Base-by-base conservation (phyloP, 495 filamentous ascomycete species). In the Delitschia confertaspora region DNA sequence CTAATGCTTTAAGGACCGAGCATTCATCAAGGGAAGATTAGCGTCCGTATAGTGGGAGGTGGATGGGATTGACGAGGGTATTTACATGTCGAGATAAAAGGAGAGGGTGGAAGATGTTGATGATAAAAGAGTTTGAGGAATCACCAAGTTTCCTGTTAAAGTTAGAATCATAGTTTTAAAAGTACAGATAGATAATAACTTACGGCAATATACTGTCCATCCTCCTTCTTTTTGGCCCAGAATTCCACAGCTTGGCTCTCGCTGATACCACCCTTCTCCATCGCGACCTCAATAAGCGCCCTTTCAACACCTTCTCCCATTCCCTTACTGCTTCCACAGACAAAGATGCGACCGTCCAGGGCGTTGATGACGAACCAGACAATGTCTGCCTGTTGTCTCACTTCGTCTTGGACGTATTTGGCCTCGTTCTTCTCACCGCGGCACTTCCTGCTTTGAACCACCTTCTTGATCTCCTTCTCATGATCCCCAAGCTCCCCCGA, bases 341-440 rank as follows among this genome's bases (percentile, higher is more conserved):
- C 91, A 60, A 96, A 98, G 11, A 98, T 78, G 8, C 91, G 74
- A 0, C 91, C 91, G 56, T 98, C 91, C 6, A 95, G 68, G 17
- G 85, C 75, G 61, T 95, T 95, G 66, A 95, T 82, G 38, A 96
- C 83, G 58, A 80, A 88, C 91, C 93, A 98, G 13, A 98, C 91
- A 14, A 96, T 71, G 61, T 98, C 89, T 2, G 87, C 87, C 60
- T 95, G 91, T 29, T 81, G 71, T 14, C 76, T 62, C 3, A 68
- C 61, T 42, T 68, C 65, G 35, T 68, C 65, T 35, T 68, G 65
- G 4, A 68, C 65, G 43, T 68, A 68, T 38, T 59, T 60, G 13
- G 60, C 58, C 24, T 59, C 60, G 22, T 29, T 48, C 24, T 49
- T 39, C 21, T 18, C 42, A 9, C 49, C 21, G 13, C 38, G 32